Evolutionary conservation across 2,329 filamentous ascomycete species (phyloP), one percentile per base, ranked within the genome.

Genomic region (Alternaria metachromatica): DNA sequence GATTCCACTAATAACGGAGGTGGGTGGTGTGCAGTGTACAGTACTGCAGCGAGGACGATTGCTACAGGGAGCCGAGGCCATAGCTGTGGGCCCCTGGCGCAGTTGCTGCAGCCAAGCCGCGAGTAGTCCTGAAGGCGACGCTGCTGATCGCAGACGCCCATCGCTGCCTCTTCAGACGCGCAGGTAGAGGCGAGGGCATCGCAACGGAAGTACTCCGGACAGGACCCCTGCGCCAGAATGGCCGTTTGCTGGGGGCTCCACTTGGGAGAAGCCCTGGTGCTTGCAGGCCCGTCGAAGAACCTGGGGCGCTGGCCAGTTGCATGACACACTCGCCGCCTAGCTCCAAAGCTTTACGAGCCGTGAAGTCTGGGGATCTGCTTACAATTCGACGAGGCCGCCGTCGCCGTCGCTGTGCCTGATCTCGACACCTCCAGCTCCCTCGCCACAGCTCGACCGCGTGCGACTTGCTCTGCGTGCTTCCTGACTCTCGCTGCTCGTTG

Each of bases 341-440:
- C 48, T 56, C 56, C 63, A 58, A 44, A 58, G 49, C 20, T 58
- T 54, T 62, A 56, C 72, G 70, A 74, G 72, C 66, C 67, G 71
- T 72, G 70, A 53, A 50, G 65, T 59, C 69, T 64, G 67, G 70
- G 69, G 69, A 76, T 74, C 72, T 71, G 73, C 75, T 77, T 76
- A 73, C 74, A 68, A 51, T 49, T 57, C 28, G 55, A 55, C 56
- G 58, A 60, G 45, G 61, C 58, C 70, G 63, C 65, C 45, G 61
- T 55, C 70, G 63, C 65, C 70, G 63, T 57, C 64, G 58, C 50
- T 59, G 57, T 60, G 49, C 57, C 56, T 58, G 58, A 56, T 62
- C 58, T 45, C 25, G 8, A 53, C 25, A 25, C 23, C 25, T 46
- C 54, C 37, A 51, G 25, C 63, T 20, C 37, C 65, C 55, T 68